phyloP scores from a whole-genome alignment of 495 filamentous ascomycete species.

The Collariella sp. region DNA sequence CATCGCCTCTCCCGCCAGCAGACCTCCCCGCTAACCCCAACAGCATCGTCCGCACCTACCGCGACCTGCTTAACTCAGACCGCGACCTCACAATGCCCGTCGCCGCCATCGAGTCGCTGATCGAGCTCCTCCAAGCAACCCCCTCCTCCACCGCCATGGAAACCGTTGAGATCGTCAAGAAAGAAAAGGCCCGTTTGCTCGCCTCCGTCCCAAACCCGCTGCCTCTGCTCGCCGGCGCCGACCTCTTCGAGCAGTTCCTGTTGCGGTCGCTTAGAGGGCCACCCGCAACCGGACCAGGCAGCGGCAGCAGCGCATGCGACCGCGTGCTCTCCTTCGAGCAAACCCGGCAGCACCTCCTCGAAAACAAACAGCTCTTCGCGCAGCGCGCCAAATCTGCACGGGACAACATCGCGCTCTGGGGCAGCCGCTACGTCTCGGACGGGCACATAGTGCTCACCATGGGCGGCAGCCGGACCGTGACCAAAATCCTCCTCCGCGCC shows the following conservation, averaged over 20 bases:
- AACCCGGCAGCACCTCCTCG: constrained; percentile 70
- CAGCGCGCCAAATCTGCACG: constrained; percentile 76
- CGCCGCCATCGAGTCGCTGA: constrained; percentile 88
- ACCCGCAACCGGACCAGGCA: constrained; percentile 32
- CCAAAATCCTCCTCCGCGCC: constrained; percentile 63
- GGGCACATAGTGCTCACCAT: constrained; percentile 76
- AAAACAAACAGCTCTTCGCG: constrained; percentile 78
- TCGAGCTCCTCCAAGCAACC: constrained; percentile 67
- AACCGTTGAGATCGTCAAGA: constrained; percentile 74
- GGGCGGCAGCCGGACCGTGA: constrained; percentile 76
- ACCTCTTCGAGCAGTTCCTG: constrained; percentile 91
- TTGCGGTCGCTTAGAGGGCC: constrained; percentile 49
- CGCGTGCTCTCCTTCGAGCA: constrained; percentile 63
- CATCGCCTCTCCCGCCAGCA: neutral
- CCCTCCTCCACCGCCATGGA: constrained; percentile 82
- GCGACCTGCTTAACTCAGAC: constrained; percentile 49
- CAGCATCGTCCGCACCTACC: constrained; percentile 49
- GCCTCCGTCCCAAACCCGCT: constrained; percentile 74
- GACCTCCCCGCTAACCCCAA: neutral
- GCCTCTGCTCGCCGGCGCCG: constrained; percentile 84
- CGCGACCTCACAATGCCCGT: constrained; percentile 89
- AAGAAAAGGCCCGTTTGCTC: constrained; percentile 58
- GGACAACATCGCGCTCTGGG: constrained; percentile 70
- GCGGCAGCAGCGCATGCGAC: constrained; percentile 40
- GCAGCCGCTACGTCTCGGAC: constrained; percentile 66